phyloP scores from a whole-genome alignment of 257 asterid species.

The Solanum tarapatanum region DNA sequence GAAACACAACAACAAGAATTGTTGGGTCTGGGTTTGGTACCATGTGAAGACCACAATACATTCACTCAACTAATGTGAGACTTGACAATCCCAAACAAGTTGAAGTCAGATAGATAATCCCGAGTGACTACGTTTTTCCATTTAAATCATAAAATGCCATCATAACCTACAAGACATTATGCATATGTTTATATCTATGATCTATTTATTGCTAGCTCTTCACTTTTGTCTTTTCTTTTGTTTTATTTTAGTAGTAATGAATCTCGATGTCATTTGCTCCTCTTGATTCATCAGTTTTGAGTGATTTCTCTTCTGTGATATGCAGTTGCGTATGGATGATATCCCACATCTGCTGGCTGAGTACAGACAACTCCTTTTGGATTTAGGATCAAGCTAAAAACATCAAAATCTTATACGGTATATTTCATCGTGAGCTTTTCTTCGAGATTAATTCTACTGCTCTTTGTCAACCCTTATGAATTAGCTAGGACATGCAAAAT shows the following conservation, averaged over 20 bases:
- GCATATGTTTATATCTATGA: neutral
- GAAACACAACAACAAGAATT: neutral
- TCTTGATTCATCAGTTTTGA: neutral
- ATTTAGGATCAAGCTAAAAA: slow-evolving; percentile 13
- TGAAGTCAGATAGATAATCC: neutral
- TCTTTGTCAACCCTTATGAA: neutral
- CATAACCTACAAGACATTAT: neutral
- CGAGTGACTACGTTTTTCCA: neutral
- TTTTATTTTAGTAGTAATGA: too few species aligned
- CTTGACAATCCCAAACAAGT: neutral
- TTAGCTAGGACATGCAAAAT: neutral
- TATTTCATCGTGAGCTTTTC: neutral
- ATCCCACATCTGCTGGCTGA: slow-evolving; percentile 51
- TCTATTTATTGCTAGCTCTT: neutral
- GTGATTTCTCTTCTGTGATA: neutral
- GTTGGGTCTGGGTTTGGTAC: neutral
- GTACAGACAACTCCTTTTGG: slow-evolving; percentile 53
- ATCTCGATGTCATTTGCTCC: neutral
- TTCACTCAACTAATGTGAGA: neutral
- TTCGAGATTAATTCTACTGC: neutral
- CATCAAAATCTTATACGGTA: neutral
- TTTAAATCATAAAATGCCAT: neutral
- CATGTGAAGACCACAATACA: neutral
- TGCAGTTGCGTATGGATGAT: slow-evolving; percentile 74
- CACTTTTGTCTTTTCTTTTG: neutral